Percentiles rank a stretch among this genome's conserved stretches.
phyloP scores from a whole-genome alignment of 805 yeast species.

The Wickerhamiella australiensis region DNA sequence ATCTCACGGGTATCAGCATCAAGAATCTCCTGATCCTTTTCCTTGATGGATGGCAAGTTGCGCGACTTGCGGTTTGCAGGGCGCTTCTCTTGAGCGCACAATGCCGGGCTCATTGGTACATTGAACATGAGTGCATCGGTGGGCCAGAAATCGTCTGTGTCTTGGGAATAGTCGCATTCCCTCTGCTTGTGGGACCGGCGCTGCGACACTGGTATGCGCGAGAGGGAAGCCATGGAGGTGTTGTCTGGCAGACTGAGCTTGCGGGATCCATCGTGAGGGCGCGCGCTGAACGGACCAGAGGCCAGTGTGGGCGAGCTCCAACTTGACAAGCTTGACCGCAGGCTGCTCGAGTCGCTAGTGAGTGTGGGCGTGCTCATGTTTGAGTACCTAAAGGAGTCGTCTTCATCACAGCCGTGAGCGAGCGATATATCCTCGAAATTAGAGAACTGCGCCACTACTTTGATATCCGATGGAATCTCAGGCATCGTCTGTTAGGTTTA shows the following conservation, averaged over 20 bases:
- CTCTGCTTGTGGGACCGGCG: constrained; percentile 23
- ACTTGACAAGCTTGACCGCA: constrained; percentile 19
- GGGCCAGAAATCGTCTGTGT: constrained; percentile 45
- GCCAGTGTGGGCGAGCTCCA: constrained; percentile 18
- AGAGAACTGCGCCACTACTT: constrained; percentile 3
- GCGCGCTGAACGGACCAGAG: constrained; percentile 5
- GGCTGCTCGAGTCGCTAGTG: constrained; percentile 20
- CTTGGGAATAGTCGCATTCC: constrained; percentile 28
- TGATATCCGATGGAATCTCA: background rate
- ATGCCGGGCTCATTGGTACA: constrained; percentile 51
- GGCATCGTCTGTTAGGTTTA: background rate
- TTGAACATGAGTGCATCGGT: constrained; percentile 45
- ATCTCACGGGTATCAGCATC: constrained; percentile 7
- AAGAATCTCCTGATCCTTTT: background rate
- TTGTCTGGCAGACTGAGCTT: constrained; percentile 15
- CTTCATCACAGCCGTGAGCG: constrained; percentile 5
- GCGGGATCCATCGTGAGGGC: constrained; percentile 1
- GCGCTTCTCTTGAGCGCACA: constrained; percentile 28
- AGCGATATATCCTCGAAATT: constrained; percentile 11
- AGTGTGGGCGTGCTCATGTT: constrained; percentile 21
- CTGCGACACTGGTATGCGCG: constrained; percentile 16
- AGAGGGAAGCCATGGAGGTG: constrained; percentile 23
- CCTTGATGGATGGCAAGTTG: constrained; percentile 8
- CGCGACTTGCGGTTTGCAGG: constrained; percentile 8
- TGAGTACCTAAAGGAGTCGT: constrained; percentile 12